Percentiles rank a stretch among this genome's conserved stretches.
phyloP scores from a whole-genome alignment of 495 filamentous ascomycete genomes.

The Thermothielavioides terrestris region DNA sequence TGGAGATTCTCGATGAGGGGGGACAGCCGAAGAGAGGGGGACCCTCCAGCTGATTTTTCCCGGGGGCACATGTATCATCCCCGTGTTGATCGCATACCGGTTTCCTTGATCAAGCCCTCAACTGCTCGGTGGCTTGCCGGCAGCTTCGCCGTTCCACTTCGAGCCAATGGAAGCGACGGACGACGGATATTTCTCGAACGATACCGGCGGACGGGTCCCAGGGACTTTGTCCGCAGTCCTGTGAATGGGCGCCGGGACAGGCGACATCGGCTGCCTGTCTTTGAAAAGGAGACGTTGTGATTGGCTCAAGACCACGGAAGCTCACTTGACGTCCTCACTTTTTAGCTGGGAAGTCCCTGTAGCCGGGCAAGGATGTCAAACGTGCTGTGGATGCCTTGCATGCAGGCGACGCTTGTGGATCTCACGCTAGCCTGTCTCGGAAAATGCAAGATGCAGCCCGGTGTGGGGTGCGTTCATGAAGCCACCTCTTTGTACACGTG shows the following conservation, averaged over 20 bases:
- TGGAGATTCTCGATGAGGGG: neutral
- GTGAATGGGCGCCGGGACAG: constrained; percentile 2
- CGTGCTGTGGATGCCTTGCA: constrained; percentile 21
- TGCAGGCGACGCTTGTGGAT: constrained; percentile 30
- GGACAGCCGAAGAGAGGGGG: neutral
- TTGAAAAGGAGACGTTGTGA: constrained; percentile 25
- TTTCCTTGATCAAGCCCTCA: no score
- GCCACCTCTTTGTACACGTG: neutral
- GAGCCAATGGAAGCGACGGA: neutral
- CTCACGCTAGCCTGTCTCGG: constrained; percentile 17
- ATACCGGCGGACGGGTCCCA: constrained; percentile 9
- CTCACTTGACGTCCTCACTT: constrained; percentile 14
- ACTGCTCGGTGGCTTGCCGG: no score
- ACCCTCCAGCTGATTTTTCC: neutral
- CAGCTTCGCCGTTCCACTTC: neutral
- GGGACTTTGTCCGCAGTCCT: constrained; percentile 2
- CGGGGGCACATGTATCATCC: neutral
- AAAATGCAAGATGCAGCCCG: constrained; percentile 20
- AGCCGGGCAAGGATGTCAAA: constrained; percentile 15
- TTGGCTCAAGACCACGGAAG: constrained; percentile 17
- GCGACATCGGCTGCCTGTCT: constrained; percentile 30
- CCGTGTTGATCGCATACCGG: neutral
- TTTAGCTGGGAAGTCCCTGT: constrained; percentile 7
- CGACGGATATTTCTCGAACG: constrained; percentile 6
- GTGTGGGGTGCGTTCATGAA: constrained; percentile 30